Base-by-base conservation (phyloP, 257 asterid genomes). In the Scutellaria galericulata region DNA sequence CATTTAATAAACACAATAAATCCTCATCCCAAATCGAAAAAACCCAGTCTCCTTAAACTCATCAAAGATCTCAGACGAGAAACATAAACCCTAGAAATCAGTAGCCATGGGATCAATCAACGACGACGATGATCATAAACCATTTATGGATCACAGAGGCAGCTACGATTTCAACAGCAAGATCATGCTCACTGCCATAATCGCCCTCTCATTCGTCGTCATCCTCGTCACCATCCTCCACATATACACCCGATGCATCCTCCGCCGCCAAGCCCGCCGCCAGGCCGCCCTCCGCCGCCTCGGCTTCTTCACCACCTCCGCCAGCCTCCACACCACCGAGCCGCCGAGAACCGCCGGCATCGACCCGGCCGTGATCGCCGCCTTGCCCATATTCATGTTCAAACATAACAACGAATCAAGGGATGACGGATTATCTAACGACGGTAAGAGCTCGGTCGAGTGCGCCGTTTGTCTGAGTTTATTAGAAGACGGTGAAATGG, bases 101-200 rank as follows among this genome's bases (percentile, higher is more conserved):
- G 18, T 18, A 18, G 48, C 82, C 68, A 87, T 88, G 96, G 78
- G 71, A 3, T 31, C 37, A 31, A 31, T 3, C 4, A 45, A 46
- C 40, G 79, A 69, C 37, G 88, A 83, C 47, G 81, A 76, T 55
- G 70, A 56, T 2, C 57, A 11, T 22, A 35, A 48, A 0, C 11
- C 42, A 0, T 55, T 69, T 60, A 44, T 27, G 2, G 27, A 8
- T 7, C 72, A 15, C 0, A 51, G 31, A 11, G 48, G 5, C 42
- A 72, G 47, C 9, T 66, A 78, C 70, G 83, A 84, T 47, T 59
- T 78, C 14, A 86, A 88, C 64, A 85, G 84, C 75, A 88, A 78
- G 80, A 89, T 94, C 80, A 83, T 94, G 96, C 48, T 94, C 69
- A 69, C 86, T 0, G 97, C 96, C 42, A 89, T 94, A 2, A 59